phyloP scores from a whole-genome alignment of 2,329 filamentous ascomycete genomes.

The Aureobasidium namibiae region DNA sequence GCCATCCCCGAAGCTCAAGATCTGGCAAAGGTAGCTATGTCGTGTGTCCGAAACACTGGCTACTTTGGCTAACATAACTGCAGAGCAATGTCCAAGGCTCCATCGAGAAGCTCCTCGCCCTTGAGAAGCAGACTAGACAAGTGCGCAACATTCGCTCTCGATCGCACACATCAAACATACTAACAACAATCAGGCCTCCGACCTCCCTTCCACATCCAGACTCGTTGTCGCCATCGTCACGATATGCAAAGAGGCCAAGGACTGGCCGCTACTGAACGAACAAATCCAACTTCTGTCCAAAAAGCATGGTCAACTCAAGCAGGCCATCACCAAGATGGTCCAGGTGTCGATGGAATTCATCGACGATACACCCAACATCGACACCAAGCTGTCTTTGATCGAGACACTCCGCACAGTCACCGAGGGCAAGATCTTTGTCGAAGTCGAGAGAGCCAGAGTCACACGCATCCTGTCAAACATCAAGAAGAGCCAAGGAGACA shows the following conservation, averaged over 20 bases:
- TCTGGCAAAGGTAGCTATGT: conserved; percentile 64
- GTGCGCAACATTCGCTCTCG: conserved; percentile 40
- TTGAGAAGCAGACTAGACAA: conserved; percentile 98
- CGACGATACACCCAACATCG: conserved; percentile 72
- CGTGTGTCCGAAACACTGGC: not conserved
- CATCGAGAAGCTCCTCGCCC: conserved; percentile 80
- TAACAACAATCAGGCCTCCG: conserved; percentile 61
- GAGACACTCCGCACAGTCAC: conserved; percentile 94
- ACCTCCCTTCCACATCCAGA: conserved; percentile 89
- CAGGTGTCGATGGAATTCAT: conserved; percentile 91
- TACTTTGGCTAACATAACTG: conserved; percentile 19
- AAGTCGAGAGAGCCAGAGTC: conserved; percentile 92
- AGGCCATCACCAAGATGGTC: conserved; percentile 98
- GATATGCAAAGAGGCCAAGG: conserved; percentile 83
- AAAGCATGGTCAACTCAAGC: conserved; percentile 99
- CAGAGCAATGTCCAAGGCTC: conserved; percentile 74
- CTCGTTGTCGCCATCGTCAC: conserved; percentile 82
- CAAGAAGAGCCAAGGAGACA: conserved; percentile 90
- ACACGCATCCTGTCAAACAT: conserved; percentile 94
- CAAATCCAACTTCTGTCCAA: conserved; percentile 93
- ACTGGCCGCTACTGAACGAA: conserved; percentile 94
- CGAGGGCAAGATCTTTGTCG: conserved; percentile 99
- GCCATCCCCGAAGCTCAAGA: conserved; percentile 84
- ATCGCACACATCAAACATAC: not conserved
- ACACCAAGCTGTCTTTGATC: conserved; percentile 87